Conservation (phyloP, 2,329 filamentous ascomycete species). For the Arthrobotrys iridis region DNA sequence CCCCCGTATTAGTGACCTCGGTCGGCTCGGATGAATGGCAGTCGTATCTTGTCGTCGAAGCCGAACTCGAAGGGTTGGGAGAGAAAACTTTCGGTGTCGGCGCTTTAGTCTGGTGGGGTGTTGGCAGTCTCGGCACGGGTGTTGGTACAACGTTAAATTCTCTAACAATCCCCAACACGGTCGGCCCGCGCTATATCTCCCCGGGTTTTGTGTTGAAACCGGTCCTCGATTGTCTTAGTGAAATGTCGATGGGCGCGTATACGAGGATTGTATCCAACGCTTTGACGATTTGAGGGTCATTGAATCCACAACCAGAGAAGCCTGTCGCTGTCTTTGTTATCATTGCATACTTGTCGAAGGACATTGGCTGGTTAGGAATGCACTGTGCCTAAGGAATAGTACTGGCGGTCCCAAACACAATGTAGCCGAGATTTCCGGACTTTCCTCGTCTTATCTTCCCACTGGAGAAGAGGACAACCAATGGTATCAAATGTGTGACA, state of each 20-base stretch:
- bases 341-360: too few species aligned
- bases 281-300: neutral
- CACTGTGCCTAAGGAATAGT: too few species aligned
- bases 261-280: neutral
- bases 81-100: slow-evolving; percentile 30
- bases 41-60: slow-evolving; percentile 16
- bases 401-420: too few species aligned
- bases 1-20: slow-evolving; percentile 39
- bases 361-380: neutral
- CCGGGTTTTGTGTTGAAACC: slow-evolving; percentile 5
- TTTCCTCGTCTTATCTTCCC: neutral
- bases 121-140: neutral
- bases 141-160: slow-evolving; percentile 13
- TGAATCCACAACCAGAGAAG: too few species aligned
- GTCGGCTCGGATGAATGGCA: slow-evolving; percentile 52
- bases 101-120: slow-evolving; percentile 20
- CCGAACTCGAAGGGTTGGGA: slow-evolving; percentile 14
- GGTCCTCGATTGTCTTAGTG: too few species aligned
- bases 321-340: too few species aligned
- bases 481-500: neutral
- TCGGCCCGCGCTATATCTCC: neutral
- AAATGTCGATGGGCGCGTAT: neutral
- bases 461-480: neutral
- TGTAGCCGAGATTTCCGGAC: too few species aligned
- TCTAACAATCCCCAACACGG: slow-evolving; percentile 17